Percentiles rank a stretch among this genome's conserved stretches.
These are phyloP conservation scores for Didymellaceae sp. DNA, from an alignment of 2,329 filamentous ascomycete species.

Conservation along the genomic window DNA sequence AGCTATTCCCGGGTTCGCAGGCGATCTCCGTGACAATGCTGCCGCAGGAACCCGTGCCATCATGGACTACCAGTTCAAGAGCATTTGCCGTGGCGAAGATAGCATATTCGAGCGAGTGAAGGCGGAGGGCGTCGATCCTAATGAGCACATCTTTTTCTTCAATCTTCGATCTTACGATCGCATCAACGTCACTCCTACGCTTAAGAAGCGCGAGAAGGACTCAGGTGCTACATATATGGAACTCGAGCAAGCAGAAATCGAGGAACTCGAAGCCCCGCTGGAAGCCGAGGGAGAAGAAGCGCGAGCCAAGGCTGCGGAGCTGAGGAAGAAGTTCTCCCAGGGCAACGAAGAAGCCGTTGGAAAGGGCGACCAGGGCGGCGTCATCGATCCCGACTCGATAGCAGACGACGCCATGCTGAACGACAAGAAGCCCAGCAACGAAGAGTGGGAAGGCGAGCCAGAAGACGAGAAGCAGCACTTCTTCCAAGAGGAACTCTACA, in stretches of 20 bases:
- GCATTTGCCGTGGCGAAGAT: conserved; percentile 87
- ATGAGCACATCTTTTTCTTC: conserved; percentile 87
- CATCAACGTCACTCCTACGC: conserved; percentile 77
- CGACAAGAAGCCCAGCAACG: conserved; percentile 67
- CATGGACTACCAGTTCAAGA: conserved; percentile 99
- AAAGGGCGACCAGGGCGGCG: conserved; percentile 45
- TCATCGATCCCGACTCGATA: conserved; percentile 66
- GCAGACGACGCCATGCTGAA: conserved; percentile 85
- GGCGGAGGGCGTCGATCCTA: conserved; percentile 76
- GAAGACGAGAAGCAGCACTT: conserved; percentile 85
- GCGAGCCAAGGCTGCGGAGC: conserved; percentile 54
- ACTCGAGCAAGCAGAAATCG: conserved; percentile 84
- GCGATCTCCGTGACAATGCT: conserved; percentile 82
- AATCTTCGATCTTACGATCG: conserved; percentile 93
- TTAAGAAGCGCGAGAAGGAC: conserved; percentile 77
- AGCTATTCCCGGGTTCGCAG: conserved; percentile 90
- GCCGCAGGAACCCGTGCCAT: conserved; percentile 86
- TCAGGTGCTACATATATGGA: conserved; percentile 86
- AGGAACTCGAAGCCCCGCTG: conserved; percentile 74
- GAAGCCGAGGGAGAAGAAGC: conserved; percentile 46
- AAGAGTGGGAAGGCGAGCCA: conserved; percentile 75
- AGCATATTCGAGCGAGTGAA: conserved; percentile 85
- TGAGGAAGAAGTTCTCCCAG: conserved; percentile 56
- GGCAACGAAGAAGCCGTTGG: conserved; percentile 50
- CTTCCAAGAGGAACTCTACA: conserved; percentile 94